Conservation (phyloP, 1,139 yeast species). For the Saccharomycopsis hybrid region DNA sequence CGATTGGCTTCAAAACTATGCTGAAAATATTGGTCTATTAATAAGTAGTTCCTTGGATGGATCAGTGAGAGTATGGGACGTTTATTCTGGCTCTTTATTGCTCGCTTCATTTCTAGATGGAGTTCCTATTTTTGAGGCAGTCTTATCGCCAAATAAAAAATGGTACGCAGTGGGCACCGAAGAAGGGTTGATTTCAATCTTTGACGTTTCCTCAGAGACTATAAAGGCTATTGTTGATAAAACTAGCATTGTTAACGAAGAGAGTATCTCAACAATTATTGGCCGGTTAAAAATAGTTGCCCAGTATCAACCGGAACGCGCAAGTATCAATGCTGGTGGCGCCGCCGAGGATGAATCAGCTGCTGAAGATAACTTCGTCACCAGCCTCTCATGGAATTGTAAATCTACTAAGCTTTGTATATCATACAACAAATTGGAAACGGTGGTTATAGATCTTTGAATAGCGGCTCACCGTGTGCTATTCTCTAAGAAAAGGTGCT, state of each 20-base stretch:
- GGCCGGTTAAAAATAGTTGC: slow-evolving; percentile 23
- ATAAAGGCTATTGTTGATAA: slow-evolving; percentile 20
- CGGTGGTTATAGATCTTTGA: slow-evolving; percentile 16
- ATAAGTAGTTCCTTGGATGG: slow-evolving; percentile 66
- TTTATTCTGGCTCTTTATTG: slow-evolving; percentile 36
- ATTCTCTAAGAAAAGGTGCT: too few species aligned
- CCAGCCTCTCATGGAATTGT: slow-evolving; percentile 25
- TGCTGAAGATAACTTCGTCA: slow-evolving; percentile 20
- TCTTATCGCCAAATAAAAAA: slow-evolving; percentile 43
- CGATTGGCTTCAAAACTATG: slow-evolving; percentile 43
- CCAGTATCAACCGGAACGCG: slow-evolving; percentile 26
- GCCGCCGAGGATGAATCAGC: slow-evolving; percentile 2
- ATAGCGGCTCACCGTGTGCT: too few species aligned
- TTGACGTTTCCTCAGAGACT: slow-evolving; percentile 37
- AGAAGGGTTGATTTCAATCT: slow-evolving; percentile 48
- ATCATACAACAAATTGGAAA: slow-evolving; percentile 21
- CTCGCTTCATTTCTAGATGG: slow-evolving; percentile 38
- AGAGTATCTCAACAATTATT: slow-evolving; percentile 11
- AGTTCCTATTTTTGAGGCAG: slow-evolving; percentile 46
- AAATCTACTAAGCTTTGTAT: slow-evolving; percentile 22
- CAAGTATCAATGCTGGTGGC: too few species aligned
- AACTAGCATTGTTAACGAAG: slow-evolving; percentile 14
- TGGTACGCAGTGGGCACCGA: slow-evolving; percentile 59
- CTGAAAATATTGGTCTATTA: slow-evolving; percentile 24
- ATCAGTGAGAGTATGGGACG: slow-evolving; percentile 62